Percentiles rank a stretch among this genome's conserved stretches.
Conservation (phyloP, 1,139 yeast species). For the Cylindricascospora bacillispora region DNA sequence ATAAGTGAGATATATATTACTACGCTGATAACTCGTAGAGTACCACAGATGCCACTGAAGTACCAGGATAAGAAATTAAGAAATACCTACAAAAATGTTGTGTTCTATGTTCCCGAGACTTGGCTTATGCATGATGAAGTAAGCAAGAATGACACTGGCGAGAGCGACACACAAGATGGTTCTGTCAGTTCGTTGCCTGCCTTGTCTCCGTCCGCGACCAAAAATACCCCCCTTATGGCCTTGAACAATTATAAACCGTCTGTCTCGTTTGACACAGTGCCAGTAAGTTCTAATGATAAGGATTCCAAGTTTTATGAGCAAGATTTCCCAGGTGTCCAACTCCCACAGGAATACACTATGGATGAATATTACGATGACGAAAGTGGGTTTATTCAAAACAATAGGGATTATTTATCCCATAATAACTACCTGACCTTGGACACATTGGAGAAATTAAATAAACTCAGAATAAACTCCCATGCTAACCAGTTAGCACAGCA, state of each 20-base stretch:
- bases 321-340: conserved; percentile 14
- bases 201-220: background rate
- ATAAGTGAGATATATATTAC: too few relatives aligned
- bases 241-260: conserved; percentile 8
- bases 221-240: conserved; percentile 5
- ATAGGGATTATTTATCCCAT: conserved; percentile 5
- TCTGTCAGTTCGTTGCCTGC: background rate
- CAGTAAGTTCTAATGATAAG: conserved; percentile 13
- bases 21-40: too few relatives aligned
- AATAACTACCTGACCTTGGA: conserved; percentile 5
- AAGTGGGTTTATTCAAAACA: conserved; percentile 9
- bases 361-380: conserved; percentile 20
- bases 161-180: background rate
- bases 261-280: conserved; percentile 26
- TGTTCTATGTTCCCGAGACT: conserved; percentile 4
- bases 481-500: conserved; percentile 2
- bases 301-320: conserved; percentile 10
- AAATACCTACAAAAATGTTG: conserved; percentile 9
- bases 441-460: conserved; percentile 2
- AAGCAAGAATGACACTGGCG: background rate
- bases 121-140: conserved; percentile 1
- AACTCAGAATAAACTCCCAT: conserved; percentile 2
- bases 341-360: conserved; percentile 14
- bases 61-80: conserved; percentile 9
- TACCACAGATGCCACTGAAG: too few relatives aligned